These are phyloP conservation scores for Mycena chlorophos DNA, from an alignment of 768 basidiomycete genomes.

Conservation along the genomic window DNA sequence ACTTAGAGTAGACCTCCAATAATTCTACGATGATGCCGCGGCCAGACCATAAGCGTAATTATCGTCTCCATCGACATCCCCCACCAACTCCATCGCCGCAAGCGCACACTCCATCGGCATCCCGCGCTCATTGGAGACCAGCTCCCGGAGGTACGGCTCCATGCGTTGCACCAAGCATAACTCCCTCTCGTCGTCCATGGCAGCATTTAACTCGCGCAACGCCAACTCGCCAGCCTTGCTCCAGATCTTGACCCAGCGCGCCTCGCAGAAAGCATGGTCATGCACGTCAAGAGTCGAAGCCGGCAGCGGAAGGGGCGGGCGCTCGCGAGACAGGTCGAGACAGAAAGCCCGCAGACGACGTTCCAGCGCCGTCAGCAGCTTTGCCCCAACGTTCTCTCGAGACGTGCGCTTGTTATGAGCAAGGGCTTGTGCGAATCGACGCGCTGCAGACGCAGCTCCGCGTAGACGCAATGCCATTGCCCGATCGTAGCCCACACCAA, in stretches of 20 bases:
- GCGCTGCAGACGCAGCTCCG: no score
- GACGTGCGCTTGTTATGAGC: no score
- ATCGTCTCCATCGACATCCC: not conserved
- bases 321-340: not conserved
- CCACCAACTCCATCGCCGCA: not conserved
- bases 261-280: not conserved
- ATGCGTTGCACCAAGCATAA: not conserved
- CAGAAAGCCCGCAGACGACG: not conserved
- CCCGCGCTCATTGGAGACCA: not conserved
- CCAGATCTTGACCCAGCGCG: not conserved
- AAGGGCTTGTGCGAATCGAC: no score
- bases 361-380: no score
- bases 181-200: not conserved
- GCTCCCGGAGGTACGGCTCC: not conserved
- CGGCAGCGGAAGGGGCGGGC: not conserved
- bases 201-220: no score
- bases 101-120: conserved; percentile 3
- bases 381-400: no score
- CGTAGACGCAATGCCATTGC: no score
- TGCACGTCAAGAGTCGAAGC: not conserved
- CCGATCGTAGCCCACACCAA: no score
- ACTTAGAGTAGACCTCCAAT: no score
- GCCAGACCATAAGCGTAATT: not conserved
- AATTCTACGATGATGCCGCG: no score
- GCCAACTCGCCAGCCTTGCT: no score